phyloP scores from a whole-genome alignment of 202 grass and related monocot species.

The Setaria viridis region DNA sequence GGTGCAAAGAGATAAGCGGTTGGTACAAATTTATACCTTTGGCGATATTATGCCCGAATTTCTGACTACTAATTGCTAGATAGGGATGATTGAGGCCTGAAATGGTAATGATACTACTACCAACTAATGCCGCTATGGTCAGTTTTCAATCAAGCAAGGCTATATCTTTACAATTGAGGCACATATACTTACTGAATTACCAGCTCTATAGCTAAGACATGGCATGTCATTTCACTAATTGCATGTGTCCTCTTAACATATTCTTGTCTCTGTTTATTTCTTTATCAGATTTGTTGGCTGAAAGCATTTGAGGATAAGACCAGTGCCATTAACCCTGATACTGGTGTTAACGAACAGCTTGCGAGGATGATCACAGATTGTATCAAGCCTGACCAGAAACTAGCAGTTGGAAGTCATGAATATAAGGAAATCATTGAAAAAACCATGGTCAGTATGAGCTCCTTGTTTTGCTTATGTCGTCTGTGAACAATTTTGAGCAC shows the following conservation, averaged over 20 bases:
- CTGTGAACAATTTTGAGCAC: background rate
- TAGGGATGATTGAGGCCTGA: no score
- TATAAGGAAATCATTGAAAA: constrained; percentile 32
- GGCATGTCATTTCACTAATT: background rate
- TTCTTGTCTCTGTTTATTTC: background rate
- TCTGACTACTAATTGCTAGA: no score
- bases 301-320: background rate
- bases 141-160: no score
- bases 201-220: background rate
- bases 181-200: background rate
- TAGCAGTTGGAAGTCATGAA: constrained; percentile 22
- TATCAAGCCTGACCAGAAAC: background rate
- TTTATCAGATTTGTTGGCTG: background rate
- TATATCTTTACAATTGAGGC: background rate
- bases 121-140: no score
- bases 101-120: no score
- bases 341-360: constrained; percentile 1
- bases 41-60: no score
- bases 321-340: background rate
- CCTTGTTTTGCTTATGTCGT: background rate
- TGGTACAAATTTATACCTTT: no score
- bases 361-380: background rate
- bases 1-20: no score
- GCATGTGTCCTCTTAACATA: background rate
- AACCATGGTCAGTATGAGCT: background rate